Conservation (phyloP, 371 early-diverging fungal genomes). For the Caulochytrium protostelioides region DNA sequence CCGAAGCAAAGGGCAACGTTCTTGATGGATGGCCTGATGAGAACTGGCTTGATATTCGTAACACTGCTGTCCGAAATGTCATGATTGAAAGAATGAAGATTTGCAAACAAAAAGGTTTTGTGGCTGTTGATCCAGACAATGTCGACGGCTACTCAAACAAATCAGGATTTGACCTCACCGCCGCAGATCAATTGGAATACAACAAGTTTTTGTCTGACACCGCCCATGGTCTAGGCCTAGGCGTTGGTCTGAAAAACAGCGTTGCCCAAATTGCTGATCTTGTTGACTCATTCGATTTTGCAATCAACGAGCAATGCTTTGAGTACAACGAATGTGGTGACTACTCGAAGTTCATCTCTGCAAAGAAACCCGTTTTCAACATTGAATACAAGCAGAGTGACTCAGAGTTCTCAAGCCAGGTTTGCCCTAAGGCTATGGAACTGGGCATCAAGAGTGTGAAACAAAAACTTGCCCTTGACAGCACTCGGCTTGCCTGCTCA, state of each 20-base stretch:
- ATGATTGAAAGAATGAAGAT: background rate
- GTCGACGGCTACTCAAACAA: constrained; percentile 5
- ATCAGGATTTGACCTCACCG: constrained; percentile 8
- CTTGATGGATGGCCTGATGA: background rate
- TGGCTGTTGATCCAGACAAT: constrained; percentile 10
- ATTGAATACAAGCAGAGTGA: too few species aligned
- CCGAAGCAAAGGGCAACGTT: background rate
- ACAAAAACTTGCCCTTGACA: too few species aligned
- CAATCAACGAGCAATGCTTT: too few species aligned
- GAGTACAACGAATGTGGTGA: too few species aligned
- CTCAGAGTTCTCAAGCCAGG: too few species aligned
- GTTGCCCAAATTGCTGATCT: constrained; percentile 1
- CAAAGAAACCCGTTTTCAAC: too few species aligned
- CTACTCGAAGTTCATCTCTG: too few species aligned
- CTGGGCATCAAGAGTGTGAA: too few species aligned
- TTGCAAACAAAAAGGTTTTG: constrained; percentile 1
- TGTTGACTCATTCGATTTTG: too few species aligned
- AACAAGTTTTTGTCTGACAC: constrained; percentile 4
- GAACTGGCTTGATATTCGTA: background rate
- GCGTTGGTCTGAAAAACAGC: constrained; percentile 7
- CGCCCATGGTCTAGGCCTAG: constrained; percentile 5
- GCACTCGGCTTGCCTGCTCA: too few species aligned
- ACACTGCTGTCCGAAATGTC: background rate
- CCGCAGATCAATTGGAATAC: constrained; percentile 5
- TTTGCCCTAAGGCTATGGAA: too few species aligned